phyloP scores from a whole-genome alignment of 2,329 filamentous ascomycete genomes.

The Macrophomina tecta region DNA sequence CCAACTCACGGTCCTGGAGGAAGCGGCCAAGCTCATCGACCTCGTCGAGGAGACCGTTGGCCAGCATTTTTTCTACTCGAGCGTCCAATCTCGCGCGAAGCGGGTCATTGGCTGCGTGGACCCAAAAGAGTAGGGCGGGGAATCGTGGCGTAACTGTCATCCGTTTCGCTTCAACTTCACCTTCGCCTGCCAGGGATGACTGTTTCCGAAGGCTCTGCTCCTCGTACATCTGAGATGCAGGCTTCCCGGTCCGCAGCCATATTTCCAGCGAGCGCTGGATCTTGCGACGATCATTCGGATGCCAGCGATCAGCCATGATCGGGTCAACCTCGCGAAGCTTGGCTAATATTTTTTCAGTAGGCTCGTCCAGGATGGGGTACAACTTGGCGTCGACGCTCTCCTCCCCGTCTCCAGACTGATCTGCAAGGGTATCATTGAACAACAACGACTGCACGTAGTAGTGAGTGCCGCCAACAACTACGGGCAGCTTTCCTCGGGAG shows the following conservation, averaged over 20 bases:
- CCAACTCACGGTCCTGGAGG: conserved; percentile 50
- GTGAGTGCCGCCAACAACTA: conserved; percentile 92
- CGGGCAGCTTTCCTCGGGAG: conserved; percentile 77
- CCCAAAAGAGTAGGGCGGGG: conserved; percentile 80
- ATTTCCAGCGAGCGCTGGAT: conserved; percentile 91
- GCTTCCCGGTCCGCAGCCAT: conserved; percentile 79
- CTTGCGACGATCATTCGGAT: conserved; percentile 89
- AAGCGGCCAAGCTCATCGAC: conserved; percentile 61
- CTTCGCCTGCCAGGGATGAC: conserved; percentile 20
- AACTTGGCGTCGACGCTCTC: not conserved
- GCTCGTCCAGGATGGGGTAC: conserved; percentile 73
- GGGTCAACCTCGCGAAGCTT: conserved; percentile 84
- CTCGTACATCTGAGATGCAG: conserved; percentile 84
- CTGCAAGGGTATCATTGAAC: conserved; percentile 71
- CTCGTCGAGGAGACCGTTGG: conserved; percentile 68
- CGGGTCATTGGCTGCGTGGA: conserved; percentile 73
- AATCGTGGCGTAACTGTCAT: conserved; percentile 46
- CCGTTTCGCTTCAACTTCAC: not conserved
- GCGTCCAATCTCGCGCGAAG: conserved; percentile 74
- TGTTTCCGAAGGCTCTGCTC: conserved; percentile 64
- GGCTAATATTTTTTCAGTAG: conserved; percentile 73
- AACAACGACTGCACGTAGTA: conserved; percentile 93
- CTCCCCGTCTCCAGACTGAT: conserved; percentile 36
- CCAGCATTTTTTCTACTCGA: conserved; percentile 85
- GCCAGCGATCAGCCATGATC: conserved; percentile 87